Conservation (phyloP, 495 filamentous ascomycete species). For the Lasiosphaeria hispida region DNA sequence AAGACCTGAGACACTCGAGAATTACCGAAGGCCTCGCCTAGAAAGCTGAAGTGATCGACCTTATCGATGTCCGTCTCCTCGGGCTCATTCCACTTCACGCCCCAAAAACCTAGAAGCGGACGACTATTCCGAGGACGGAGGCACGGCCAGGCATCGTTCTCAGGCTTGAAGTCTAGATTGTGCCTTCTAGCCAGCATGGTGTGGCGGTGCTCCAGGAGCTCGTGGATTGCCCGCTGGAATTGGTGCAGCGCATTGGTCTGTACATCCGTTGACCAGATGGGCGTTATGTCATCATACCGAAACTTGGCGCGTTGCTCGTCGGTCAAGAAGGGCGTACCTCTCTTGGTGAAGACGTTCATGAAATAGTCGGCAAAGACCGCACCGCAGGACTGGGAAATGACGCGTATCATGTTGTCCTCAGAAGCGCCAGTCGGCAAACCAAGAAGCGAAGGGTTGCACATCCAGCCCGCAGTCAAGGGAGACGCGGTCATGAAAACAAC, state of each 20-base stretch:
- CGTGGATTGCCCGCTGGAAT: conserved; percentile 25
- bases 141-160: conserved; percentile 14
- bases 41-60: conserved; percentile 22
- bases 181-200: conserved; percentile 13
- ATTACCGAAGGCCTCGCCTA: conserved; percentile 39
- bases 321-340: conserved; percentile 24
- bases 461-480: conserved; percentile 29
- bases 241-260: conserved; percentile 18
- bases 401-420: background rate
- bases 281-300: conserved; percentile 26
- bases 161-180: conserved; percentile 2
- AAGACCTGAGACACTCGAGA: conserved; percentile 30
- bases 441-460: conserved; percentile 23
- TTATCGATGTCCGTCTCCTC: background rate
- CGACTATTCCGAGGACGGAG: conserved; percentile 17
- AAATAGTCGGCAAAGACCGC: conserved; percentile 23
- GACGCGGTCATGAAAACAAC: conserved; percentile 24
- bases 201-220: conserved; percentile 19
- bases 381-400: conserved; percentile 24
- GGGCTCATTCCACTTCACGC: conserved; percentile 18
- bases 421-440: background rate
- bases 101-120: conserved; percentile 23
- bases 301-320: conserved; percentile 20
- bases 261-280: conserved; percentile 14
- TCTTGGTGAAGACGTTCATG: conserved; percentile 20